Evolutionary conservation across 2,329 filamentous ascomycete species (phyloP), one percentile per base, ranked within the genome.

Genomic region (Diaporthe ampelina): DNA sequence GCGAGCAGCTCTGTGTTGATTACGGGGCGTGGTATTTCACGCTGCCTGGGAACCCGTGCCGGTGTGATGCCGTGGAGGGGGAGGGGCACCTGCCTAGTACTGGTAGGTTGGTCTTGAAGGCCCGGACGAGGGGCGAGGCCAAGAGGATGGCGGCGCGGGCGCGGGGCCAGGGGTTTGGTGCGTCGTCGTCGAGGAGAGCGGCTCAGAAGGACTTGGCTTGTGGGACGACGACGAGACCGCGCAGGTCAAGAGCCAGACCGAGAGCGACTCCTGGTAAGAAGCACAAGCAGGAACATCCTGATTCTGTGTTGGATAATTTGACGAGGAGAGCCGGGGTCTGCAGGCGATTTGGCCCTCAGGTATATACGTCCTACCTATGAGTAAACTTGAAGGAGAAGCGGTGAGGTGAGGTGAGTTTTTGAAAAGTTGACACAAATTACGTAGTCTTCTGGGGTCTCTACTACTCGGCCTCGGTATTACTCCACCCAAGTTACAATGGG

Each of bases 1-100:
- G 56, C 4, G 56, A 71, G 11, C 69, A 71, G 43, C 15, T 71
- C 2, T 71, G 40, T 32, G 35, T 71, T 5, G 26, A n/a, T 11
- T 71, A 71, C 10, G 69, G 69, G 2, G 9, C 17, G 17, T 1
- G 1, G 4, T 71, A 71, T 29, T 71, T 61, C n/a, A 9, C 21
- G 0, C 8, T 15, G 15, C 43, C 56, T 1, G 2, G 19, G 2
- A 58, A 35, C 1, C 19, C 15, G n/a, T 71, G 69, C 35, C 37
- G 6, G 32, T 71, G 69, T n/a, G 43, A 61, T 15, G 29, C 35
- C 43, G 11, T 29, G 15, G 43, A 15, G 3, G 69, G 45, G 8
- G 45, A 32, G 8, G 56, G 26, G 2, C 69, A 71, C 40, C 17
- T 71, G 7, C 69, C 37, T 40, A 3, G 13, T 40, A 11, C 11